Conservation (phyloP, 2,329 filamentous ascomycete genomes). For the Calonectria montana region DNA sequence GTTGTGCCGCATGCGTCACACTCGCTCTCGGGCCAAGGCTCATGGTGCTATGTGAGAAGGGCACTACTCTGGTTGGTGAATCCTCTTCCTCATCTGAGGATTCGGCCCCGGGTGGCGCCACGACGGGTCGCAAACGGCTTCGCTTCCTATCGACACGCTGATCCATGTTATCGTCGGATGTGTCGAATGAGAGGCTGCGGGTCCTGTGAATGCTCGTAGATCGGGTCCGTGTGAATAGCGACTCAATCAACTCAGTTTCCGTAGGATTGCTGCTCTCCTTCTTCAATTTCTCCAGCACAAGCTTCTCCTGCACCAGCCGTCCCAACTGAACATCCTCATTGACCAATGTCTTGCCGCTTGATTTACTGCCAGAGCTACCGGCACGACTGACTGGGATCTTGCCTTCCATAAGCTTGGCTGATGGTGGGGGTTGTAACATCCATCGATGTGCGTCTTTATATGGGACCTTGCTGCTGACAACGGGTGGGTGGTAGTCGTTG, state of each 20-base stretch:
- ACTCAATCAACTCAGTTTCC: slow-evolving; percentile 58
- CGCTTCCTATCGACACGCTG: slow-evolving; percentile 43
- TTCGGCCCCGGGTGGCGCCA: slow-evolving; percentile 44
- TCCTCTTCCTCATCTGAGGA: slow-evolving; percentile 49
- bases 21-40: slow-evolving; percentile 41
- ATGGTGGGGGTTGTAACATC: slow-evolving; percentile 95
- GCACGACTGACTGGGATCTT: slow-evolving; percentile 78
- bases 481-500: slow-evolving; percentile 87
- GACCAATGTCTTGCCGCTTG: slow-evolving; percentile 58
- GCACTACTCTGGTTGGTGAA: slow-evolving; percentile 34
- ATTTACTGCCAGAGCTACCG: slow-evolving; percentile 65
- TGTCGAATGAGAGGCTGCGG: slow-evolving; percentile 53
- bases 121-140: slow-evolving; percentile 43
- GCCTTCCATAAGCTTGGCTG: slow-evolving; percentile 90
- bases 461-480: slow-evolving; percentile 79
- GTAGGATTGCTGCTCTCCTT: slow-evolving; percentile 53
- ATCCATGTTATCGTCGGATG: slow-evolving; percentile 49
- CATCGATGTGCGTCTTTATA: slow-evolving; percentile 80
- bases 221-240: slow-evolving; percentile 50
- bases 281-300: slow-evolving; percentile 59
- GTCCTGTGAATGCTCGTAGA: slow-evolving; percentile 48
- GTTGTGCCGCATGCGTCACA: slow-evolving; percentile 50
- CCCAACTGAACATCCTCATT: slow-evolving; percentile 56
- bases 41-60: slow-evolving; percentile 40
- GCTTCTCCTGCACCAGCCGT: slow-evolving; percentile 57